Evolutionary conservation across 768 basidiomycete genomes (phyloP).

Genomic region (Grammothele lineata): DNA sequence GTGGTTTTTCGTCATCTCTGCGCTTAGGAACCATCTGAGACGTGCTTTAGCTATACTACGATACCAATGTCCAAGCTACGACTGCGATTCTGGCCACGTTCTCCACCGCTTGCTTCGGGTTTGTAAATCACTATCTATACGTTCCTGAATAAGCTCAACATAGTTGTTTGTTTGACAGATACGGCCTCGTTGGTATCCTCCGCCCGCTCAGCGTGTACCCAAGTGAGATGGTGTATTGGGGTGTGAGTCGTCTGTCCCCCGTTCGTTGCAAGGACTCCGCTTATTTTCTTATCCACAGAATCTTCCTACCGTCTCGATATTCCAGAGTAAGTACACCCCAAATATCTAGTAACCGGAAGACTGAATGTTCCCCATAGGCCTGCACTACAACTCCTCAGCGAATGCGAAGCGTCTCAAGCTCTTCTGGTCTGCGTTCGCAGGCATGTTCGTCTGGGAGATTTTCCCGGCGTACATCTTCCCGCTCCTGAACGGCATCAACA

Average conservation of each 20-base stretch:
- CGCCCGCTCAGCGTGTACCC: conserved; percentile 58
- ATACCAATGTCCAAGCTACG: conserved; percentile 48
- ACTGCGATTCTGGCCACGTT: conserved; percentile 60
- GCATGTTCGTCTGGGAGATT: conserved; percentile 51
- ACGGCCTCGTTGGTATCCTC: conserved; percentile 55
- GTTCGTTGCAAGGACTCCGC: no score
- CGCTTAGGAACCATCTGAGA: no score
- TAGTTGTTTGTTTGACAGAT: no score
- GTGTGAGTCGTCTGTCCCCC: conserved; percentile 33
- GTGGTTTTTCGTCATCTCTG: no score
- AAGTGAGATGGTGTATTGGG: conserved; percentile 63
- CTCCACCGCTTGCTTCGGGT: conserved; percentile 63
- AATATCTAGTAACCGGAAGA: conserved; percentile 17
- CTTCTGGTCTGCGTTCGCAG: conserved; percentile 48
- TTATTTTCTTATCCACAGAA: conserved; percentile 35
- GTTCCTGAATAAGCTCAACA: no score
- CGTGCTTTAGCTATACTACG: conserved; percentile 56
- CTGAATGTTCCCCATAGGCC: conserved; percentile 31
- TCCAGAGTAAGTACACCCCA: conserved; percentile 40
- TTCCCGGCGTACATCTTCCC: conserved; percentile 61
- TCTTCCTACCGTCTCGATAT: conserved; percentile 54
- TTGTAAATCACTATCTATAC: no score
- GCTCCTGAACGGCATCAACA: conserved; percentile 53
- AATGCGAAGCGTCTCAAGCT: conserved; percentile 47
- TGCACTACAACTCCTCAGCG: conserved; percentile 44